These are phyloP conservation scores for Pueraria montana DNA, from an alignment of 306 rosid species.

Conservation along the genomic window DNA sequence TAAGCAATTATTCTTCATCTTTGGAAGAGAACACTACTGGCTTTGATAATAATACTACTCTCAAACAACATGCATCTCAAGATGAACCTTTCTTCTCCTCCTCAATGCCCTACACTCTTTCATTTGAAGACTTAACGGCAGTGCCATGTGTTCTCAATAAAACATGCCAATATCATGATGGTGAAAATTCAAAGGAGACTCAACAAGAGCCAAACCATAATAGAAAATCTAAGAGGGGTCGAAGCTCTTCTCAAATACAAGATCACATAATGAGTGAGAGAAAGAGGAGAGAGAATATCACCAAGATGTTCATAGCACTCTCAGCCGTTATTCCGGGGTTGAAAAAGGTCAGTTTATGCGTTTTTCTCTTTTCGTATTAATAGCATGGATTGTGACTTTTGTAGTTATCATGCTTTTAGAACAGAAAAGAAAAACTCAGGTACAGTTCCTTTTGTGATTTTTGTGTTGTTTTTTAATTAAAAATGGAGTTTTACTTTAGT, in stretches of 20 bases:
- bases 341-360: slow-evolving; percentile 2
- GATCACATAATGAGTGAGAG: background rate
- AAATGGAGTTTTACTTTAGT: too few species aligned
- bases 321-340: slow-evolving; percentile 3
- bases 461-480: too few species aligned
- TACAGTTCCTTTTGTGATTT: too few species aligned
- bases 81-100: background rate
- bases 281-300: slow-evolving; percentile 12
- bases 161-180: background rate
- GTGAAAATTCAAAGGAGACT: background rate
- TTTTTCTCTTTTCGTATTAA: background rate
- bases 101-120: background rate
- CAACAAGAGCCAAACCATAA: background rate
- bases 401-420: background rate
- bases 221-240: background rate
- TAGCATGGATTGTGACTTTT: background rate
- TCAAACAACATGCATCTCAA: background rate
- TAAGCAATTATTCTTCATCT: background rate
- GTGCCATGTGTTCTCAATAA: background rate
- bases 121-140: background rate
- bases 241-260: background rate
- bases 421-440: too few species aligned
- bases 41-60: background rate
- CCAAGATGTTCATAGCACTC: slow-evolving; percentile 3
- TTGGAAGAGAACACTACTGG: background rate